Evolutionary conservation across 225 moss, liverwort and hornwort genomes (phyloP).

Genomic region (Straminergon stramineum): DNA sequence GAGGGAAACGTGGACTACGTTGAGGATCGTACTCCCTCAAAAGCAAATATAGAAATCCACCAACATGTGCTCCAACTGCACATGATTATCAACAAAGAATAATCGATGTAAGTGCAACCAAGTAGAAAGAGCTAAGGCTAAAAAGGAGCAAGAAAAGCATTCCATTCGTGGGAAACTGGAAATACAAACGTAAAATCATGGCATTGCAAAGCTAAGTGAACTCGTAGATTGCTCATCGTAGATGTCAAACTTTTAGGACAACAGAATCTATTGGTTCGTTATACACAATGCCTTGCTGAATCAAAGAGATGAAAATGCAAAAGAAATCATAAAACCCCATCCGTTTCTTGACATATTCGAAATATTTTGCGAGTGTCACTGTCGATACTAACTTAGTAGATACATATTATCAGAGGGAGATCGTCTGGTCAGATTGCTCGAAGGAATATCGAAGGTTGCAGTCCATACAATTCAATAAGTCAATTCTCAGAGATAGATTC

Average conservation of each 20-base stretch:
- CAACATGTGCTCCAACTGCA: constrained; percentile 2
- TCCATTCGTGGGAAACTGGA: background rate
- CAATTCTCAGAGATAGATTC: background rate
- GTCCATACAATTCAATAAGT: background rate
- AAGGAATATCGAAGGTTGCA: background rate
- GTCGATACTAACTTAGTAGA: background rate
- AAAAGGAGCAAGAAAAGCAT: background rate
- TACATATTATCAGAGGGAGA: background rate
- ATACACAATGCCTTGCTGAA: background rate
- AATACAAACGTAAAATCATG: background rate
- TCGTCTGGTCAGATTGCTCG: background rate
- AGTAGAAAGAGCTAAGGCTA: too few relatives aligned
- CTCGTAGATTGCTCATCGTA: background rate
- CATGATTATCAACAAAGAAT: background rate
- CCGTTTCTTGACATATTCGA: background rate
- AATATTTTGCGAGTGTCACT: background rate
- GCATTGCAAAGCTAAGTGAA: background rate
- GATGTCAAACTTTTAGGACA: background rate
- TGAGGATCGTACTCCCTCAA: background rate
- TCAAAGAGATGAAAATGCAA: background rate
- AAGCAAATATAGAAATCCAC: background rate
- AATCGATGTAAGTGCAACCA: background rate
- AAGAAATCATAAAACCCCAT: background rate
- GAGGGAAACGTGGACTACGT: background rate
- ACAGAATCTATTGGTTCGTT: background rate